Base-by-base conservation (phyloP, 305 asterid species). In the Fraxinus ornus region DNA sequence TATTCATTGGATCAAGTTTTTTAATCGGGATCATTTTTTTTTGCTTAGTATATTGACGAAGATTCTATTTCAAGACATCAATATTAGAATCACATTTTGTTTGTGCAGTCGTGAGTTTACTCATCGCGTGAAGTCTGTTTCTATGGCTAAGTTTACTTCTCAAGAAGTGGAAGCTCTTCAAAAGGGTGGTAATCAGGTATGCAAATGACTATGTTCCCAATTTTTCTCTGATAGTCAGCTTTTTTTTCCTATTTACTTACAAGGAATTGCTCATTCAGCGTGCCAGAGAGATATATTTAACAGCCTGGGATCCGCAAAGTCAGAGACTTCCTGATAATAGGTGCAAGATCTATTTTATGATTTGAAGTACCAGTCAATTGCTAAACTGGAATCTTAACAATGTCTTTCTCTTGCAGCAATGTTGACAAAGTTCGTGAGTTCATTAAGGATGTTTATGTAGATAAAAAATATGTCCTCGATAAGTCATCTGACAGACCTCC, bases 141-240 rank as follows among this genome's bases (percentile, higher is more conserved):
- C 99, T 74, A 95, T 95, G 99, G 91, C 99, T 79, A 95, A 91
- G 87, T 95, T 95, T 84, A 90, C 95, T 80, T 89, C 90, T 66
- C 97, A 93, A 85, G 99, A 95, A 91, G 97, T 95, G 86, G 97
- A 95, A 82, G 91, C 95, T 88, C 98, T 95, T 87, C 98, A 95
- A 81, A 93, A 88, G 79, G 99, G 99, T 41, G 98, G 99, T 39
- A 95, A 95, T 87, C 99, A 95, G 98, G 99, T 89, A 79, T 2
- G 32, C 35, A 4, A 87, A 84, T 82, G 24, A 12, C 77, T 33
- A 28, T 47, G 78, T 72, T 81, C 32, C 4, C 78, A 80, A 60
- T 36, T 75, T 72, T 79, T 80, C 22, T 80, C 17, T 71, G 8
- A 7, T 81, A 68, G 17, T n/a, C 72, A n/a, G 24, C 75, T 76